A percentile compares a stretch with the other conserved stretches of the same genome.
phyloP scores from a whole-genome alignment of 441 rosid species.

The Syzygium syzygioides region DNA sequence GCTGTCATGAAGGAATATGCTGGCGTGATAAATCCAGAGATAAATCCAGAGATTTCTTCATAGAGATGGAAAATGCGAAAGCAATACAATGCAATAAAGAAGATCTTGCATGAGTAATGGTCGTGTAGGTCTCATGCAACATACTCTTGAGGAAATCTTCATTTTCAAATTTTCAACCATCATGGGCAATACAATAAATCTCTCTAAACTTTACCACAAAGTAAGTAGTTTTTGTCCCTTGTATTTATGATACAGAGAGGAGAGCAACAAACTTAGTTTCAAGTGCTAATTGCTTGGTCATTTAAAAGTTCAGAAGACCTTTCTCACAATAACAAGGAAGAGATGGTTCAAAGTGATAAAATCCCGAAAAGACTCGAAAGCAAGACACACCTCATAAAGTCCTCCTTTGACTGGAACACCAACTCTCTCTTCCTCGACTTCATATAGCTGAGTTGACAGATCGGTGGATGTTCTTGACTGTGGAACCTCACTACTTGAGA shows the following conservation, averaged over 20 bases:
- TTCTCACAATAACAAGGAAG: neutral
- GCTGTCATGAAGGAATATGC: neutral
- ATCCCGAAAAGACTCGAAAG: neutral
- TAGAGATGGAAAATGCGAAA: neutral
- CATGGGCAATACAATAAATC: neutral
- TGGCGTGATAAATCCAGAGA: neutral
- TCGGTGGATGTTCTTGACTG: slow-evolving; percentile 24
- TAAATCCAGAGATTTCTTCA: neutral
- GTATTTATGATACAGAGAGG: neutral
- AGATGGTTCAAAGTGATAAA: neutral
- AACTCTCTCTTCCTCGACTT: slow-evolving; percentile 83
- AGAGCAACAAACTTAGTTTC: neutral
- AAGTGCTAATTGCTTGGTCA: neutral
- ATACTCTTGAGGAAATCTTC: neutral
- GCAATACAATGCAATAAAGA: neutral
- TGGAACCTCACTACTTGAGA: slow-evolving; percentile 23
- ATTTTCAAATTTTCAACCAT: neutral
- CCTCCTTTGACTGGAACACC: slow-evolving; percentile 99
- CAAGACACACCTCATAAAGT: slow-evolving; percentile 65
- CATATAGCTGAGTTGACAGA: slow-evolving; percentile 35
- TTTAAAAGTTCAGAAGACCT: neutral
- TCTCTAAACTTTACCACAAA: neutral
- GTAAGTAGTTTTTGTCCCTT: neutral
- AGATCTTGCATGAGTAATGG: neutral
- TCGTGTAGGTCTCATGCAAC: neutral